Evolutionary conservation across 352 stramenopile genomes (phyloP).

Genomic region (Globisporangium polare): DNA sequence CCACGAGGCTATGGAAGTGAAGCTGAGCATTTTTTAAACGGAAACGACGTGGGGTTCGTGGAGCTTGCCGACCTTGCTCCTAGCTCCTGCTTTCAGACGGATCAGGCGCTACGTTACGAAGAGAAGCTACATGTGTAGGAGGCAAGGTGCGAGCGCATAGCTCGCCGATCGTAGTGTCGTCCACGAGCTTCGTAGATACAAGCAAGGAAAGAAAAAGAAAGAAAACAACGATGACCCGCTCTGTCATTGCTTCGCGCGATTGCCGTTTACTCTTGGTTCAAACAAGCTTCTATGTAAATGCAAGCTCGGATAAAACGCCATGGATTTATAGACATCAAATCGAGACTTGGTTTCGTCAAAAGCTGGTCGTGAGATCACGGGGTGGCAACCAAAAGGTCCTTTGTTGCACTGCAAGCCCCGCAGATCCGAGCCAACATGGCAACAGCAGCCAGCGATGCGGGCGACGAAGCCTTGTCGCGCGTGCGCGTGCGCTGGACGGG

Average conservation of each 20-base stretch:
- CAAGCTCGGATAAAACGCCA: neutral
- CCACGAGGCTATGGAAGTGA: conserved; percentile 88
- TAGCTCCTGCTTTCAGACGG: neutral
- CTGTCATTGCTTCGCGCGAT: neutral
- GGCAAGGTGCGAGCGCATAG: no score
- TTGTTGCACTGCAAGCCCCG: neutral
- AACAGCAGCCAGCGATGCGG: neutral
- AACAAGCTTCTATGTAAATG: neutral
- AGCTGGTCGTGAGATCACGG: neutral
- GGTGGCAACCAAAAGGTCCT: neutral
- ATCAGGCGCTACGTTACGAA: neutral
- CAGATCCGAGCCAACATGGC: neutral
- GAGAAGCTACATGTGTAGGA: neutral
- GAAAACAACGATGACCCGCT: neutral
- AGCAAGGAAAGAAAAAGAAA: neutral
- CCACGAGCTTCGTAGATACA: neutral
- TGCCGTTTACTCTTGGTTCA: neutral
- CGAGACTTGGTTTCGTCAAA: neutral
- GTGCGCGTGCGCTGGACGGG: conserved; percentile 28
- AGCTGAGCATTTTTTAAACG: conserved; percentile 85
- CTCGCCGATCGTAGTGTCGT: no score
- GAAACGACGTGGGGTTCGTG: no score
- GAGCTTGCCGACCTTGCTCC: neutral
- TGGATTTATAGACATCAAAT: neutral
- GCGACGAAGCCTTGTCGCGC: conserved; percentile 1